Base-by-base conservation (phyloP, 257 asterid genomes). In the Capsicum chinense region DNA sequence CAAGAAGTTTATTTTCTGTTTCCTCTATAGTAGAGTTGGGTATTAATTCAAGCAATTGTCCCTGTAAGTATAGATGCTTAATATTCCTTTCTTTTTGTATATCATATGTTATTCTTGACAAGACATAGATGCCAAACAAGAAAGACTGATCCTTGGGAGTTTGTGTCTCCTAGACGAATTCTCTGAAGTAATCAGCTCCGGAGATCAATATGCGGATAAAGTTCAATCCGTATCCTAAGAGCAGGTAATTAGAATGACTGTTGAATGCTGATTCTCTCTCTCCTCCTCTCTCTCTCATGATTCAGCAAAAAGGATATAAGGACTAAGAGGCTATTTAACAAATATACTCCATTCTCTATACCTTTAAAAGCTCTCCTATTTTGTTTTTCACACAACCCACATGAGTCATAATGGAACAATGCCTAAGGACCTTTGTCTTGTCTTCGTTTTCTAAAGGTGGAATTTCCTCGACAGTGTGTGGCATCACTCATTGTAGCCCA, bases 61-160 rank as follows among this genome's bases (percentile, higher is more conserved):
- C 19, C 60, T 74, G 9, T 14, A 39, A 42, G 44, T 52, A 15
- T 76, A 33, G 62, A 26, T 76, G 21, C 26, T 26, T 76, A 8
- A 52, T 52, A 52, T 52, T 67, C 54, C 11, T 66, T 82, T 50
- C 44, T 5, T 16, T 21, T 48, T 63, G 63, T 21, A 57, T 76
- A 79, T 47, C 37, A 0, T 54, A 9, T 83, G 88, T 89, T 62
- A 79, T 90, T 87, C 97, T 86, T 93, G 88, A 93, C 91, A 56
- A 88, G 83, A 82, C 74, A 73, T 78, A 93, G 99, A 96, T 86
- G 90, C 92, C 83, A 94, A 92, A 90, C 98, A 94, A 90, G 99
- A 96, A 87, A 90, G 52, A 88, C 62, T 92, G 89, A 94, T 96
- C 83, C 92, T 96, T 69, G 90, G 88, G 92, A 96, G 91, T 90